phyloP scores from a whole-genome alignment of 2,329 filamentous ascomycete genomes.

The Bimuria novae-zelandiae region DNA sequence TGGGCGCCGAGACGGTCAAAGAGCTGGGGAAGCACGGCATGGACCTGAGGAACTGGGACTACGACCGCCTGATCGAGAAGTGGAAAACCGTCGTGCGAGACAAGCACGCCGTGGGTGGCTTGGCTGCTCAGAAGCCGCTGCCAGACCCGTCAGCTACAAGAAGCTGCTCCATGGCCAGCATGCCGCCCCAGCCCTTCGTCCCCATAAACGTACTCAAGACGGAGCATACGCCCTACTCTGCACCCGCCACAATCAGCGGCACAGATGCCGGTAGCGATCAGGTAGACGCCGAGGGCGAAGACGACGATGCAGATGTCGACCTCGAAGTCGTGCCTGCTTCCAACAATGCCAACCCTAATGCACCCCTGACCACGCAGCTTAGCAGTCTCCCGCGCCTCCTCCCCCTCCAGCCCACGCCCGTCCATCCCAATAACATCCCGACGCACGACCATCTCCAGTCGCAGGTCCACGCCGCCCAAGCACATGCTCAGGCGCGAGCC shows the following conservation, averaged over 20 bases:
- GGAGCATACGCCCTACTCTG: slow-evolving; percentile 31
- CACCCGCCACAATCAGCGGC: slow-evolving; percentile 35
- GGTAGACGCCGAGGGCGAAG: slow-evolving; percentile 43
- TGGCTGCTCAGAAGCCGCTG: slow-evolving; percentile 44
- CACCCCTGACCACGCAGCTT: slow-evolving; percentile 15
- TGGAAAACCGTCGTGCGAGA: slow-evolving; percentile 45
- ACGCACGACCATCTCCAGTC: slow-evolving; percentile 27
- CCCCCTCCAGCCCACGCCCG: slow-evolving; percentile 37
- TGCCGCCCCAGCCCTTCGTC: slow-evolving; percentile 30
- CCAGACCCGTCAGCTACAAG: slow-evolving; percentile 25
- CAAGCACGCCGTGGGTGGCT: slow-evolving; percentile 28
- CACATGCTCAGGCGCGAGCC: slow-evolving; percentile 30
- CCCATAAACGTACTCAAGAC: slow-evolving; percentile 24
- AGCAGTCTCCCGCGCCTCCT: slow-evolving; percentile 29
- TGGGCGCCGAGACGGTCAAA: slow-evolving; percentile 44
- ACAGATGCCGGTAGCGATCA: slow-evolving; percentile 33
- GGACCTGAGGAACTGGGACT: slow-evolving; percentile 48
- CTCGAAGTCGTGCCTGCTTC: slow-evolving; percentile 34
- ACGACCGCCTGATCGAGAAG: slow-evolving; percentile 47
- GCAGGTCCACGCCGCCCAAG: slow-evolving; percentile 31
- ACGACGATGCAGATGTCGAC: slow-evolving; percentile 42
- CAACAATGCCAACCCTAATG: slow-evolving; percentile 18
- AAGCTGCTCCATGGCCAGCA: slow-evolving; percentile 37
- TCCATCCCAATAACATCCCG: slow-evolving; percentile 28
- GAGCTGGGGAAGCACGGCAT: slow-evolving; percentile 45